phyloP scores from a whole-genome alignment of 2,329 filamentous ascomycete genomes.

The Ceratocystis cacaofunesta region DNA sequence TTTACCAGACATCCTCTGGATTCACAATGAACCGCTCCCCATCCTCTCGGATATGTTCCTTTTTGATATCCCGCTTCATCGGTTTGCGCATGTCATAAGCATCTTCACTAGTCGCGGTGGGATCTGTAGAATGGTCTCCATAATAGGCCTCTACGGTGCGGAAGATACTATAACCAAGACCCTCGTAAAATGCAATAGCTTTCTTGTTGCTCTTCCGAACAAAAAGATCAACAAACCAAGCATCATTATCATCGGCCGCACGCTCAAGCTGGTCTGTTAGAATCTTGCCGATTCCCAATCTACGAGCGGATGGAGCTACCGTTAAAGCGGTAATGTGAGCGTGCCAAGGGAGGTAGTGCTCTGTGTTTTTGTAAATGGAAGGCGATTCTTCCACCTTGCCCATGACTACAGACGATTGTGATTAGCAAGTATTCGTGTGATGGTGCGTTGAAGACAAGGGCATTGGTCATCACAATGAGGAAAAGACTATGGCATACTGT shows the following conservation, averaged over 20 bases:
- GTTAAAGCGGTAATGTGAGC: slow-evolving; percentile 94
- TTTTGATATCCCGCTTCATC: slow-evolving; percentile 61
- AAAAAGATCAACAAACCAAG: slow-evolving; percentile 94
- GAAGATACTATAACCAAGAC: slow-evolving; percentile 84
- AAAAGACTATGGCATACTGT: slow-evolving; percentile 48
- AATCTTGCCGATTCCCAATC: slow-evolving; percentile 73
- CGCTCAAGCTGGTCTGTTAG: slow-evolving; percentile 68
- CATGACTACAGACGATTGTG: slow-evolving; percentile 53
- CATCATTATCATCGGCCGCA: slow-evolving; percentile 65
- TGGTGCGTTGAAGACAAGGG: background rate
- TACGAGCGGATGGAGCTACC: slow-evolving; percentile 70
- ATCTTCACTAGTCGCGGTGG: slow-evolving; percentile 56
- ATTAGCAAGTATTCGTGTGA: background rate
- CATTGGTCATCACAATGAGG: slow-evolving; percentile 3
- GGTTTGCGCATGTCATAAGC: slow-evolving; percentile 96
- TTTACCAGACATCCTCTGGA: slow-evolving; percentile 72
- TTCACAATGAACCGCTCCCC: slow-evolving; percentile 66
- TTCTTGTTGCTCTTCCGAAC: slow-evolving; percentile 77
- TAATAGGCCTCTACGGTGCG: slow-evolving; percentile 85
- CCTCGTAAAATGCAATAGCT: slow-evolving; percentile 78
- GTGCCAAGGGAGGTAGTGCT: slow-evolving; percentile 97
- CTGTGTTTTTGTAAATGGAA: slow-evolving; percentile 55
- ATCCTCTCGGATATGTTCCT: slow-evolving; percentile 62
- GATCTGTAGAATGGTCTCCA: slow-evolving; percentile 60
- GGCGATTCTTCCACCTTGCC: slow-evolving; percentile 88